Conservation (phyloP, 2,329 filamentous ascomycete genomes). For the Aureobasidium sp. region DNA sequence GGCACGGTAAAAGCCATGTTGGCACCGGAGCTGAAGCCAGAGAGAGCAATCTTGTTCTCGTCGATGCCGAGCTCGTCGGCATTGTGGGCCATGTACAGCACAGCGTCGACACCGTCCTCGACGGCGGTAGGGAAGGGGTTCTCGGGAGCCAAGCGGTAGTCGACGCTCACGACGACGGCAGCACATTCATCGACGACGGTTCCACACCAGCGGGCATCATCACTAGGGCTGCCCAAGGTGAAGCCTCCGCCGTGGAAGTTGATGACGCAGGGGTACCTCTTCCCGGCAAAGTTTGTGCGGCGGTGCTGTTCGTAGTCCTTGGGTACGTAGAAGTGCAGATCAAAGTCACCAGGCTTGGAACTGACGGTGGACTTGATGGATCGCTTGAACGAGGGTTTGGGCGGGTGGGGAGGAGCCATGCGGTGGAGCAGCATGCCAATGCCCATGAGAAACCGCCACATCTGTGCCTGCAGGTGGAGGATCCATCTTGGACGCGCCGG, state of each 20-base stretch:
- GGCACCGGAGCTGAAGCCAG: slow-evolving; percentile 57
- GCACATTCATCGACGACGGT: slow-evolving; percentile 49
- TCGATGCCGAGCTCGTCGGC: slow-evolving; percentile 52
- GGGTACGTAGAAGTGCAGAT: slow-evolving; percentile 57
- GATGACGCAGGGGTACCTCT: slow-evolving; percentile 49
- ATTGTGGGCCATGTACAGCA: slow-evolving; percentile 52
- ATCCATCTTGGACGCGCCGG: slow-evolving; percentile 40
- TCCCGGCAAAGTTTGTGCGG: slow-evolving; percentile 24
- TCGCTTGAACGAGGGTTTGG: slow-evolving; percentile 53
- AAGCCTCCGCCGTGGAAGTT: slow-evolving; percentile 62
- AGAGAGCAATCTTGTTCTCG: slow-evolving; percentile 49
- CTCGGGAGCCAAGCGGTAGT: slow-evolving; percentile 56
- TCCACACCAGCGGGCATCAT: slow-evolving; percentile 55
- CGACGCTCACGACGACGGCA: slow-evolving; percentile 55
- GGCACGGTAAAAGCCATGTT: slow-evolving; percentile 58
- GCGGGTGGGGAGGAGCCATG: slow-evolving; percentile 53
- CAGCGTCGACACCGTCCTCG: slow-evolving; percentile 56
- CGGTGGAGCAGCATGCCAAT: slow-evolving; percentile 64
- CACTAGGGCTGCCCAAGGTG: slow-evolving; percentile 51
- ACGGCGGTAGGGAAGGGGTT: slow-evolving; percentile 56
- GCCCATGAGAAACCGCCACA: slow-evolving; percentile 62
- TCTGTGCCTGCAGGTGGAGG: slow-evolving; percentile 55
- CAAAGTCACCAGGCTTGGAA: slow-evolving; percentile 40
- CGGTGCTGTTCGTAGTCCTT: slow-evolving; percentile 40
- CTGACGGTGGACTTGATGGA: slow-evolving; percentile 47